These are phyloP conservation scores for Pseudocercospora macadamiae DNA, from an alignment of 2,329 filamentous ascomycete genomes.

Conservation along the genomic window DNA sequence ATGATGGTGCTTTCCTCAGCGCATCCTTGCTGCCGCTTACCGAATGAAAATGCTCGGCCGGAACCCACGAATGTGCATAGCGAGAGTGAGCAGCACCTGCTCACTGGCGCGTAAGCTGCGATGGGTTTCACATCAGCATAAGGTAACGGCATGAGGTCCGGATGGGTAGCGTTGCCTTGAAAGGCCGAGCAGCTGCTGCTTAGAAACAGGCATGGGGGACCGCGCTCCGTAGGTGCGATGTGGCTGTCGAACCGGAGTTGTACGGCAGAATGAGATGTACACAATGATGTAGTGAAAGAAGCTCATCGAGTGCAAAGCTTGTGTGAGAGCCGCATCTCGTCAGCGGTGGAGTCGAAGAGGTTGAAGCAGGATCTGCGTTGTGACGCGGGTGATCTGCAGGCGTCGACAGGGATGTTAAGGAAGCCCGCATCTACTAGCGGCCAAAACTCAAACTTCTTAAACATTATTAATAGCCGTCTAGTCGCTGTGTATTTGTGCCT, in stretches of 20 bases:
- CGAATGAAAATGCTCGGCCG: neutral
- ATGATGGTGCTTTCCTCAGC: constrained; percentile 11
- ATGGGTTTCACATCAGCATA: neutral
- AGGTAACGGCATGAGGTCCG: neutral
- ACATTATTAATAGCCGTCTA: no score
- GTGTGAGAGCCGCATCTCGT: neutral
- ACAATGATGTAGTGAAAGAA: constrained; percentile 1
- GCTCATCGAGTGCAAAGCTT: constrained; percentile 3
- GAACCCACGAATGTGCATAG: constrained; percentile 5
- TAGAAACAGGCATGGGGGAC: neutral
- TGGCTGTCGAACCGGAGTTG: neutral
- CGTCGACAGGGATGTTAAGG: neutral
- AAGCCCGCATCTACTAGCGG: no score
- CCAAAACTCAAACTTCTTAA: no score
- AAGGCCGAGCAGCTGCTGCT: neutral
- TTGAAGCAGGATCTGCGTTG: neutral
- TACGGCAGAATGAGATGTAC: neutral
- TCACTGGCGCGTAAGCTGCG: neutral
- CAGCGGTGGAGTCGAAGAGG: neutral
- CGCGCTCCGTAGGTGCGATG: no score
- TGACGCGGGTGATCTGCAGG: neutral
- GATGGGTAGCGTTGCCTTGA: no score
- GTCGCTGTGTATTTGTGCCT: no score
- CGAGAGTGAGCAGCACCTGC: neutral
- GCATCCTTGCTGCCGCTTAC: constrained; percentile 5